Conservation (phyloP, 1,284 basidiomycete genomes). For the Megacollybia platyphylla region DNA sequence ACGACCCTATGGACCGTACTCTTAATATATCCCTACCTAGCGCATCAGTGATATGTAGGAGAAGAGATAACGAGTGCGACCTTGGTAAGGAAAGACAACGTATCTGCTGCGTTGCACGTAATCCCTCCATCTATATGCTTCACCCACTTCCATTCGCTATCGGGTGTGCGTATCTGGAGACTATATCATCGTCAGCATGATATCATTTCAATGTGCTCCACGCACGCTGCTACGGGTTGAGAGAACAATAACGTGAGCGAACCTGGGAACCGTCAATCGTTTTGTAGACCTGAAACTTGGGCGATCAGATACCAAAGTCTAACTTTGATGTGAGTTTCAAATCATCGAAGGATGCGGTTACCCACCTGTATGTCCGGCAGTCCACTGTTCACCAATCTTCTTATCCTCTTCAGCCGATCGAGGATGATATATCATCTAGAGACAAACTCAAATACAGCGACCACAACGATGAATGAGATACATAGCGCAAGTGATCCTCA, state of each 20-base stretch:
- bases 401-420: constrained; percentile 12
- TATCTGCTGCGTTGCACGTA: constrained; percentile 13
- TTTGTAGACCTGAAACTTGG: too few species aligned
- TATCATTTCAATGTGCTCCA: background rate
- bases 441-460: background rate
- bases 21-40: constrained; percentile 16
- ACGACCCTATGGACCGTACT: constrained; percentile 37
- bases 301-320: background rate
- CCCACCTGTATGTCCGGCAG: constrained; percentile 12
- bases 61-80: background rate
- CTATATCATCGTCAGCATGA: constrained; percentile 3
- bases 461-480: constrained; percentile 5
- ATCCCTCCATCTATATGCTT: constrained; percentile 14
- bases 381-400: constrained; percentile 10
- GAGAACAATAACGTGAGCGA: constrained; percentile 15
- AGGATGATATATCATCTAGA: constrained; percentile 13
- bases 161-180: constrained; percentile 15
- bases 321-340: background rate
- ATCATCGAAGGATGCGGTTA: too few species aligned
- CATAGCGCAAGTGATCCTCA: constrained; percentile 15
- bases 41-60: background rate
- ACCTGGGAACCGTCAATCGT: constrained; percentile 3
- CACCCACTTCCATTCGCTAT: constrained; percentile 16
- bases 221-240: constrained; percentile 12
- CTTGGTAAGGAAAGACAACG: constrained; percentile 11